These are phyloP conservation scores for Saturnispora diversa DNA, from an alignment of 805 yeast species.

Conservation along the genomic window DNA sequence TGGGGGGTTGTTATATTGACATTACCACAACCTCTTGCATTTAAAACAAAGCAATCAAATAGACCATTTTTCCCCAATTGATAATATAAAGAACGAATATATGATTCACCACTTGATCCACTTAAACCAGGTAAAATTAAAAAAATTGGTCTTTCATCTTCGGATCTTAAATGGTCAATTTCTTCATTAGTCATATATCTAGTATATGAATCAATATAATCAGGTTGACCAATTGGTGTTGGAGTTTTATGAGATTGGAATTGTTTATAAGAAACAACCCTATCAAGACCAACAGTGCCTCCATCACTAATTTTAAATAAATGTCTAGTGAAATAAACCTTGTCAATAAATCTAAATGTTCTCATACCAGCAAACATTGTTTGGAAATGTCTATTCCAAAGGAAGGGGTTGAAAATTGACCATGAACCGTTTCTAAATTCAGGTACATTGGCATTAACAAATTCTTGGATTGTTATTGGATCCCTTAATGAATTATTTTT, in stretches of 20 bases:
- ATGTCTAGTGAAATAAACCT: conserved; percentile 69
- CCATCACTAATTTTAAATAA: conserved; percentile 52
- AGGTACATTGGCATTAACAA: conserved; percentile 28
- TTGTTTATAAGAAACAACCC: conserved; percentile 41
- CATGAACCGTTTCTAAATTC: conserved; percentile 40
- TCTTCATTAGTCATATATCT: conserved; percentile 45
- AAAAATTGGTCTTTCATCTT: conserved; percentile 46
- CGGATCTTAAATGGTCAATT: conserved; percentile 24
- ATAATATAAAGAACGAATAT: conserved; percentile 53
- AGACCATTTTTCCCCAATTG: conserved; percentile 28
- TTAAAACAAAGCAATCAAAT: conserved; percentile 63
- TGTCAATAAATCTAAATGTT: conserved; percentile 42
- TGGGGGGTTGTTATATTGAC: conserved; percentile 60
- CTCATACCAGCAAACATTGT: conserved; percentile 60
- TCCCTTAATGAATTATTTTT: neutral
- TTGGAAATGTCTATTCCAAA: conserved; percentile 70
- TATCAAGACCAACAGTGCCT: conserved; percentile 69
- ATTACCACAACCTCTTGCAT: conserved; percentile 70
- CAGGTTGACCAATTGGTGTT: conserved; percentile 32
- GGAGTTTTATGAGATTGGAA: conserved; percentile 20
- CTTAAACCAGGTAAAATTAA: conserved; percentile 69
- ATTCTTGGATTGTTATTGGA: conserved; percentile 17
- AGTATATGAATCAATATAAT: conserved; percentile 41
- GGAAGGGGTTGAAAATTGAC: conserved; percentile 52
- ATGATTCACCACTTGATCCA: conserved; percentile 80